Conservation (phyloP, 2,329 filamentous ascomycete genomes). For the Arthroderma sp. region DNA sequence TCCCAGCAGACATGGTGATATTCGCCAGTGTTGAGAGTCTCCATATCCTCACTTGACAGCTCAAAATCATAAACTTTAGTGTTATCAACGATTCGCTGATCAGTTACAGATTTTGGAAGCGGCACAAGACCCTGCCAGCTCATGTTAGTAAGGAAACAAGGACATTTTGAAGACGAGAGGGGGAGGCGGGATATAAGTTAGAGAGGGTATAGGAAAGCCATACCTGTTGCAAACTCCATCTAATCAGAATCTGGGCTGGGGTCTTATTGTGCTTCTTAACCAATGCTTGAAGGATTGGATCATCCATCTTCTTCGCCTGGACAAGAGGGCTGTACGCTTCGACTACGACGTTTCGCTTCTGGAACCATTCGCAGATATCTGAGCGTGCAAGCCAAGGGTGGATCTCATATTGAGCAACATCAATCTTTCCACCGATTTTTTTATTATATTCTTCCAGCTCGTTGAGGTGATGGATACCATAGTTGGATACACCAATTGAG, state of each 20-base stretch:
- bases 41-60: constrained; percentile 46
- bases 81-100: constrained; percentile 48
- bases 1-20: constrained; percentile 50
- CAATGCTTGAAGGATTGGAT: constrained; percentile 39
- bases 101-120: constrained; percentile 49
- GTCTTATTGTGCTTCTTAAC: constrained; percentile 46
- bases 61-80: constrained; percentile 47
- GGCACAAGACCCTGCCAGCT: constrained; percentile 42
- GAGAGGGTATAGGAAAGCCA: background rate
- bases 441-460: constrained; percentile 29
- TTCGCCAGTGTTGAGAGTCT: constrained; percentile 38
- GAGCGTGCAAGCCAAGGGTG: constrained; percentile 76
- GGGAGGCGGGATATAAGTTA: no score
- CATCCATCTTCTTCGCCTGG: constrained; percentile 35
- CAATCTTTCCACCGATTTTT: constrained; percentile 50
- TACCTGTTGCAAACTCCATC: constrained; percentile 50
- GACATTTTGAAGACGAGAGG: background rate
- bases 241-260: constrained; percentile 43
- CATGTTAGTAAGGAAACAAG: background rate
- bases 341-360: constrained; percentile 47
- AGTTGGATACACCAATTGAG: constrained; percentile 31
- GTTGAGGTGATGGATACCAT: constrained; percentile 26
- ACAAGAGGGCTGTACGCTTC: constrained; percentile 42
- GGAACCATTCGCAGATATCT: constrained; percentile 69
- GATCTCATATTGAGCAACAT: constrained; percentile 77